Conservation (phyloP, 2,329 filamentous ascomycete genomes). For the Eutypa lata region DNA sequence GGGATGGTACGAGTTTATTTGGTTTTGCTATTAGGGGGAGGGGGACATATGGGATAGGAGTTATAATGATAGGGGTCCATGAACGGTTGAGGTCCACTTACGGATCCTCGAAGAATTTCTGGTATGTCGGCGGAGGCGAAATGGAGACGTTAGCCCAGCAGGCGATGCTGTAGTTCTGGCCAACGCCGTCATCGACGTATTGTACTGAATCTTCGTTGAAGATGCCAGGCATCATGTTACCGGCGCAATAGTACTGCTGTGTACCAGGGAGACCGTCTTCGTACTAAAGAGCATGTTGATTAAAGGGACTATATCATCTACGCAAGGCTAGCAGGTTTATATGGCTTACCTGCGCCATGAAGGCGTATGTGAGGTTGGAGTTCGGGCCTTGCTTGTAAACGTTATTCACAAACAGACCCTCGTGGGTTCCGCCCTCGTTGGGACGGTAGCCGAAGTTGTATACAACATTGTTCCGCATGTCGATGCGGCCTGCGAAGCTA, state of each 20-base stretch:
- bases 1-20: too few relatives aligned
- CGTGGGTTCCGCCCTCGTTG: conserved; percentile 30
- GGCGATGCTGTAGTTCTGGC: conserved; percentile 18
- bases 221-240: conserved; percentile 29
- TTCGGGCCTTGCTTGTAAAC: conserved; percentile 31
- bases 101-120: conserved; percentile 24
- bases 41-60: too few relatives aligned
- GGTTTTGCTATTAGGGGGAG: too few relatives aligned
- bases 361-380: conserved; percentile 23
- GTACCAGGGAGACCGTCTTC: conserved; percentile 29
- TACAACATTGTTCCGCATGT: conserved; percentile 34
- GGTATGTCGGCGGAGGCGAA: conserved; percentile 14
- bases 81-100: background rate
- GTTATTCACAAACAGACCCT: conserved; percentile 32
- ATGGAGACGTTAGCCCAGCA: conserved; percentile 30
- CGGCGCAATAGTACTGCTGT: conserved; percentile 31
- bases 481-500: conserved; percentile 27
- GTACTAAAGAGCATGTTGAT: conserved; percentile 11
- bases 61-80: background rate
- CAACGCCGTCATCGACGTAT: conserved; percentile 22
- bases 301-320: background rate
- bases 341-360: conserved; percentile 15
- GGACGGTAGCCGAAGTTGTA: conserved; percentile 32
- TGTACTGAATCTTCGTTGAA: conserved; percentile 26
- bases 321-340: background rate